Percentiles rank a stretch among this genome's conserved stretches.
Evolutionary conservation across 1,284 basidiomycete species (phyloP).

Genomic region (Pseudozyma hubeiensis): DNA sequence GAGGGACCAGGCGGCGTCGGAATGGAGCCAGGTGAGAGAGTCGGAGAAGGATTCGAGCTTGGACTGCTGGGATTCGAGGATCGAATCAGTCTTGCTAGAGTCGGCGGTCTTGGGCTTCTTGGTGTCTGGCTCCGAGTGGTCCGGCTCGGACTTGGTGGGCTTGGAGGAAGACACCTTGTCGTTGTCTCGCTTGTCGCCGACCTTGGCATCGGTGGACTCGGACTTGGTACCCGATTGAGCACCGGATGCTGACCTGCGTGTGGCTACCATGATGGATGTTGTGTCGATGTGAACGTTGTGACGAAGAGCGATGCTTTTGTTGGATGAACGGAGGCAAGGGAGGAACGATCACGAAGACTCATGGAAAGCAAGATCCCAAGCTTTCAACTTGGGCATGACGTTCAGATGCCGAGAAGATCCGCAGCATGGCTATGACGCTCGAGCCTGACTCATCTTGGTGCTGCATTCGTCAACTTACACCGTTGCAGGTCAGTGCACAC

Average conservation of each 20-base stretch:
- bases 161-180: not conserved
- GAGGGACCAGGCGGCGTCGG: conserved; percentile 26
- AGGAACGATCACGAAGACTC: not conserved
- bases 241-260: conserved; percentile 27
- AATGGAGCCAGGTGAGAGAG: conserved; percentile 41
- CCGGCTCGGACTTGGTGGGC: not conserved
- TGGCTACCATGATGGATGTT: conserved; percentile 30
- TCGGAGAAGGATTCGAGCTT: conserved; percentile 42
- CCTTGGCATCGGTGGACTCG: conserved; percentile 2
- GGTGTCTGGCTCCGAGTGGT: conserved; percentile 11
- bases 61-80: conserved; percentile 45
- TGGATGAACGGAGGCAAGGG: not conserved
- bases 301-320: no score
- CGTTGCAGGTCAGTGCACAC: no score
- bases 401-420: no score
- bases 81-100: conserved; percentile 10
- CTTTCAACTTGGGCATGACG: no score
- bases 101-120: conserved; percentile 38
- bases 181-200: conserved; percentile 7
- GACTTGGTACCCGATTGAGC: conserved; percentile 12
- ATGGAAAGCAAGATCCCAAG: no score
- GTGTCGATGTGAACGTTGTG: no score
- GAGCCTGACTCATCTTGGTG: conserved; percentile 36
- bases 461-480: not conserved
- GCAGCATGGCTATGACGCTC: conserved; percentile 18